Conservation (phyloP, 805 yeast genomes). For the Myxozyma vanderwaltii region DNA sequence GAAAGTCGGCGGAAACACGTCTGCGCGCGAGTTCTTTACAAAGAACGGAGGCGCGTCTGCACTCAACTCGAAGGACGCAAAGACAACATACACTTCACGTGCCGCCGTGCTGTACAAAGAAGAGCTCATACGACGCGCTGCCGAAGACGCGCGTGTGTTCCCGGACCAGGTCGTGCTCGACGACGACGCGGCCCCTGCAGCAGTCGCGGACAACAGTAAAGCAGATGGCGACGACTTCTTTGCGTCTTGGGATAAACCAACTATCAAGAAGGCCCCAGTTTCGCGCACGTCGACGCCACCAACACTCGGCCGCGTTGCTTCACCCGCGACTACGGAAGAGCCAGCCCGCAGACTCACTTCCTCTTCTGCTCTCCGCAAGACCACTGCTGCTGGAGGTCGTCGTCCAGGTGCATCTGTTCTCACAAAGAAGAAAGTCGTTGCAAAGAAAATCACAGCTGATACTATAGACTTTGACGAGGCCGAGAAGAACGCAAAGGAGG, state of each 20-base stretch:
- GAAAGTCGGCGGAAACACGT: constrained; percentile 90
- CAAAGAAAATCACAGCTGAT: constrained; percentile 45
- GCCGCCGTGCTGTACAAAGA: constrained; percentile 81
- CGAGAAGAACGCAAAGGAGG: background rate
- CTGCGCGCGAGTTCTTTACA: constrained; percentile 77
- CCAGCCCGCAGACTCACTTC: constrained; percentile 50
- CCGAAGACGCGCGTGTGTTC: constrained; percentile 59
- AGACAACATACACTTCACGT: constrained; percentile 75
- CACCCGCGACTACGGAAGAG: constrained; percentile 26
- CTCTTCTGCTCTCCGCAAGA: constrained; percentile 42
- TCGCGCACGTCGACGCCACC: constrained; percentile 44
- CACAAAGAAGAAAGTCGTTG: constrained; percentile 40
- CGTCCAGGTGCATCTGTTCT: constrained; percentile 38
- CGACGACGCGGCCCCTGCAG: constrained; percentile 17
- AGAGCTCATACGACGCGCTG: constrained; percentile 70
- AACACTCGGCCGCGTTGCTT: constrained; percentile 26
- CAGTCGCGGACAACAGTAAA: constrained; percentile 30
- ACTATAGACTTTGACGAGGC: constrained; percentile 65
- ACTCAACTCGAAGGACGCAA: constrained; percentile 64
- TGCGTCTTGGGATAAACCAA: constrained; percentile 87
- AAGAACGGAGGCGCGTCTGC: constrained; percentile 83
- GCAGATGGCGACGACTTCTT: constrained; percentile 78
- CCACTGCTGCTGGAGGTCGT: constrained; percentile 27
- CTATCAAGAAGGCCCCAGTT: constrained; percentile 47
- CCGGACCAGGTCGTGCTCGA: constrained; percentile 77